Evolutionary conservation across 306 rosid species (phyloP), one percentile per base, ranked within the genome.

Genomic region (Hippophae gyantsensis): DNA sequence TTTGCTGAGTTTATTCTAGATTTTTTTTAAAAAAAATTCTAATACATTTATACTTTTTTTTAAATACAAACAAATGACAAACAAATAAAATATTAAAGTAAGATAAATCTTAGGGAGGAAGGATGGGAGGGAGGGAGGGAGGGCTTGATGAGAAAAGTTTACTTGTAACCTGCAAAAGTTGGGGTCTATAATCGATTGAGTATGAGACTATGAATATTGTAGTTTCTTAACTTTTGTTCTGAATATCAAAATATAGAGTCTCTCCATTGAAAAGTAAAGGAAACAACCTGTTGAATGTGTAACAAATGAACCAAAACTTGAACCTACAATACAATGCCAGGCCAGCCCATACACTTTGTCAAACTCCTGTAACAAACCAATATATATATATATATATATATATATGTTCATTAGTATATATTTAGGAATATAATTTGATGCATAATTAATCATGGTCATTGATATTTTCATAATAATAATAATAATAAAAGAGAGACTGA

Each of bases 311-410:
- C 99, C 99, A 73, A 92, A 92, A 72, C 80, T 81, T 57, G 95
- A 84, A 7, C 99, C 99, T 65, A 92, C 96, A 48, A 92, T 83
- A 76, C 99, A 92, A 66, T 92, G 99, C 99, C 99, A 92, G 32
- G 86, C 90, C n/a, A 93, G 95, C 68, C 99, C 99, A 72, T 92
- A 80, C 10, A 81, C 78, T 80, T 85, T 84, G 66, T 92, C 99
- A 72, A 92, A 92, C 61, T 88, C 99, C 99, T 92, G 38, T 4
- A 32, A 2, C 38, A 32, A 32, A 32, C 38, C 38, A 32, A 18
- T 18, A 18, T 18, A 18, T 18, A 18, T 18, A 18, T 18, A 18
- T 18, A 18, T 18, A 18, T 18, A 18, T 18, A 18, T 0, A 18
- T 18, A 18, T 18, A 18, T 18, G 23, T 18, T 18, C 23, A 18